Base-by-base conservation (phyloP, 371 early-diverging fungal species). In the Saksenaea oblongispora region DNA sequence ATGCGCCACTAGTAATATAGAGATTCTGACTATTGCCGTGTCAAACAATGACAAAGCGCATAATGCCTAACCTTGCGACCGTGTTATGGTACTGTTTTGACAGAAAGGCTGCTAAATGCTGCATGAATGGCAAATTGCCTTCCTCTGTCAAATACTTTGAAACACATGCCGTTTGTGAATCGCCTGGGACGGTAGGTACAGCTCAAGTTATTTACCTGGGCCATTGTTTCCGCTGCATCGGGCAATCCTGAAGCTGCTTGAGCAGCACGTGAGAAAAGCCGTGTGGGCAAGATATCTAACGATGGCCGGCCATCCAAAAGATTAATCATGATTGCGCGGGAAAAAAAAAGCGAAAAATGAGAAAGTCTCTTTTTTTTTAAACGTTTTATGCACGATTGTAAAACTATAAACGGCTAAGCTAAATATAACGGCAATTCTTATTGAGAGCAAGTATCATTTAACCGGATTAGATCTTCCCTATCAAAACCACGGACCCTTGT, bases 1-100 rank as follows among this genome's bases (percentile, higher is more conserved):
- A 78, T 4, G 81, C 81, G 7, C 81, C 81, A 11, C 75, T 59
- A 13, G 81, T 75, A 10, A 65, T 66, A 28, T 69, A 69, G 28
- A 80, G 51, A 15, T 76, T 54, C 15, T 59, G 42, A 27, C 75
- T 76, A 4, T 35, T 13, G 34, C 15, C 3, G 10, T 57, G 24
- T 34, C 3, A 63, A 17, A 36, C 15, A 39, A 22, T 18, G 17
- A 58, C 44, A 22, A 37, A 47, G 37, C 10, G 18, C 34, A 51
- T 27, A 34, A 5, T 37, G 54, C 35, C 34, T 63, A 71, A 68
- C 70, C 54, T 59, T n/a, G 53, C 54, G 4, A 77, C 74, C 27
- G 64, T 31, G 3, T 39, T 34, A 0, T 51, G 11, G 18, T 74
- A 74, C 57, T 66, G 69, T 22, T 56, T 42, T 2, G 73, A 61